These are phyloP conservation scores for Diplodia scrobiculata DNA, from an alignment of 2,329 filamentous ascomycete species.

Conservation along the genomic window DNA sequence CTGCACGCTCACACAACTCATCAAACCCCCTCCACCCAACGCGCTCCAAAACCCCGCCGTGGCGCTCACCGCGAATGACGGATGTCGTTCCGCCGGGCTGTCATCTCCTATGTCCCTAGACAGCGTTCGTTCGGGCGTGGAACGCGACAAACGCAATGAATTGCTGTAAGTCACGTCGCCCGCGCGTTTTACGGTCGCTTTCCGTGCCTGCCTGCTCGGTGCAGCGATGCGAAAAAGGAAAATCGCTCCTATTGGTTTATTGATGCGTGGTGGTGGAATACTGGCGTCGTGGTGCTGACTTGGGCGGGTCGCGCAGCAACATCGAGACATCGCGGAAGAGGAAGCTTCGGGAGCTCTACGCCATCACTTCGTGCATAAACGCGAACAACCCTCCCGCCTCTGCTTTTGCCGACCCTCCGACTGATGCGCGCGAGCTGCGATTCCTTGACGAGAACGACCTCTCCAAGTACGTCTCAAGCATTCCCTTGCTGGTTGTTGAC, in stretches of 20 bases:
- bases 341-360: conserved; percentile 85
- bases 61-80: conserved; percentile 50
- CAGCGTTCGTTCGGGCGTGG: conserved; percentile 47
- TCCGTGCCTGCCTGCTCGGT: conserved; percentile 36
- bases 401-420: conserved; percentile 54
- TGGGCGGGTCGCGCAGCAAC: conserved; percentile 36
- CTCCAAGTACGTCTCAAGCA: conserved; percentile 53
- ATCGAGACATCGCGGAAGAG: conserved; percentile 81
- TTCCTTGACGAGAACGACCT: conserved; percentile 63
- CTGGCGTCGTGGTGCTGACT: conserved; percentile 33
- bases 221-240: conserved; percentile 44
- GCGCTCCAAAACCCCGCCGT: conserved; percentile 43
- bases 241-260: conserved; percentile 47
- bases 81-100: conserved; percentile 50
- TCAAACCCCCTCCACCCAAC: conserved; percentile 38
- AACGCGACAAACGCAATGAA: conserved; percentile 48
- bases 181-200: conserved; percentile 39
- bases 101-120: conserved; percentile 54
- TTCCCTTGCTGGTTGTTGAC: conserved; percentile 38
- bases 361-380: conserved; percentile 69
- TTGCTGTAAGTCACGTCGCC: conserved; percentile 46
- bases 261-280: conserved; percentile 44
- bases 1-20: conserved; percentile 34
- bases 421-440: conserved; percentile 53
- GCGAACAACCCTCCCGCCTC: conserved; percentile 59